Conservation (phyloP, 23 red algal species). For the Gracilariopsis chorda region DNA sequence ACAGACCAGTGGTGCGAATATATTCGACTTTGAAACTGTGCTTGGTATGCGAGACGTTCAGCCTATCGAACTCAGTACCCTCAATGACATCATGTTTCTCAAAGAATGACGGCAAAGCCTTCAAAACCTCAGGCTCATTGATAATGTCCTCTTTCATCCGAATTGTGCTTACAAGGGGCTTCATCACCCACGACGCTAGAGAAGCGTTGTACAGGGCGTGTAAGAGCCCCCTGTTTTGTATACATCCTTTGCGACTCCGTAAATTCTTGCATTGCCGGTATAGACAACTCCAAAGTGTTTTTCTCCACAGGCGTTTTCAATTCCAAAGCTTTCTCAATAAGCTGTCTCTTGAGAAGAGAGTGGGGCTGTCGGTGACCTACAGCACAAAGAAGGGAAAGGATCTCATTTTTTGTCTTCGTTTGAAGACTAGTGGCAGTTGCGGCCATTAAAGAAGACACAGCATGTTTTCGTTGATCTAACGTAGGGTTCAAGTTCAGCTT, state of each 20-base stretch:
- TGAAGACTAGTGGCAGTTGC: not conserved
- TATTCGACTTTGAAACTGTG: not conserved
- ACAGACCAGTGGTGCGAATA: not conserved
- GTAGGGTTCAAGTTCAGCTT: not conserved
- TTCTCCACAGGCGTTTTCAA: not conserved
- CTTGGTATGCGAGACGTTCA: not conserved
- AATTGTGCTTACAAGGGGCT: not conserved
- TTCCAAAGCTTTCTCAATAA: not conserved
- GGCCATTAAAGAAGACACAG: not conserved
- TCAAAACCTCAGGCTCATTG: slow-evolving; percentile 1
- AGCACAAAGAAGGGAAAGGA: not conserved
- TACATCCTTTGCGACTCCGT: not conserved
- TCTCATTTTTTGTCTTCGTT: not conserved
- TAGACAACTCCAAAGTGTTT: not conserved
- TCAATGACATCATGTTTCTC: not conserved
- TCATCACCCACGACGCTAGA: not conserved
- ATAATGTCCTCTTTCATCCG: slow-evolving; percentile 5
- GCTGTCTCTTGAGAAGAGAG: not conserved
- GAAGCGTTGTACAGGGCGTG: not conserved
- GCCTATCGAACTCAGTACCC: not conserved
- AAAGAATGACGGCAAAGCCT: slow-evolving; percentile 5
- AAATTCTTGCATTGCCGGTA: not conserved
- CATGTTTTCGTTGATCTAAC: not conserved
- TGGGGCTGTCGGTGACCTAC: not conserved
- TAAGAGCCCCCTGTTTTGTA: not conserved